Base-by-base conservation (phyloP, 768 basidiomycete species). In the Russula dissimulans region DNA sequence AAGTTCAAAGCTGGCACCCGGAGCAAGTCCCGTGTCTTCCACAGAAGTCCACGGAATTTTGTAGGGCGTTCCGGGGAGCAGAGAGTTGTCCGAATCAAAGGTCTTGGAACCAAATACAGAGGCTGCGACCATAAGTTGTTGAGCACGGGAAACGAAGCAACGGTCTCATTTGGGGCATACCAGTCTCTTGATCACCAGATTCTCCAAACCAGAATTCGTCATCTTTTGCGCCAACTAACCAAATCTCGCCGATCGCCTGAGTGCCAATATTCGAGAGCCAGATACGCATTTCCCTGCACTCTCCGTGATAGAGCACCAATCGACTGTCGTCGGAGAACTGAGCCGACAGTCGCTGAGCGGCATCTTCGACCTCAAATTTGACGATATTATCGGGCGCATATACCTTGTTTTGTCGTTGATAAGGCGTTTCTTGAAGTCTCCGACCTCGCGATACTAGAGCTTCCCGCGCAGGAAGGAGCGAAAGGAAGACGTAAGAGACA, bases 321-420 rank as follows among this genome's bases (percentile, higher is more conserved):
- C 69, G 76, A 11, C 77, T 76, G 56, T 81, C 81, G 38, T 83
- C 79, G 22, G 80, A 76, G 63, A 84, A 84, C 29, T 75, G 78
- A 42, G 78, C 80, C 14, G 77, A 70, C 11, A 97, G 73, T 54
- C 83, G 80, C 57, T 91, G 86, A 32, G 80, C 76, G 2, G 84
- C 79, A 43, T 84, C 78, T 48, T 82, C 80, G 11, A 97, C 80
- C 11, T 82, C 76, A 5, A 87, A 75, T 39, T 74, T 75, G 64
- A 90, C 77, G 36, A 80, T 66, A 7, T 80, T 70, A 68, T 95
- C 87, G 10, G 84, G 78, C 10, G 84, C 86, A 69, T 95, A 95
- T 2, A 82, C 81, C 11, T 82, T 82, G 32, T 70, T 77, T 63
- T 86, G 82, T 48, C 85, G 76, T 66, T 95, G 89, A 14, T 79